Conservation (phyloP, 768 basidiomycete genomes). For the Tephrocybe sp. region DNA sequence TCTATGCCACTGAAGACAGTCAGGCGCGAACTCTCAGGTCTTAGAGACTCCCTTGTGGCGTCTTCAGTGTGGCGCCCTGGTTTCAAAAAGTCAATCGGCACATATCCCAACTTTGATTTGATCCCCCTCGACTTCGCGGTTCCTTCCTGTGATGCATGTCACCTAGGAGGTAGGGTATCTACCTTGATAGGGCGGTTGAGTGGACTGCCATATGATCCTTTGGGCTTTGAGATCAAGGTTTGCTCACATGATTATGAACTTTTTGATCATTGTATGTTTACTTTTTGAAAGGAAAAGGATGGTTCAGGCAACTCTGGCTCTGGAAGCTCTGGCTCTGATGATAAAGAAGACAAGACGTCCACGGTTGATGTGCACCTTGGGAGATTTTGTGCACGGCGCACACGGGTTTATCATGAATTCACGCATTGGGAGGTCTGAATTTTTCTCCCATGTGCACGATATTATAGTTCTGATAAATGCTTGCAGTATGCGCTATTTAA, state of each 20-base stretch:
- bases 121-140: conserved; percentile 51
- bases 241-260: neutral
- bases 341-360: conserved; percentile 4
- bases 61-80: conserved; percentile 83
- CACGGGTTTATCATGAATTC: conserved; percentile 67
- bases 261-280: no score
- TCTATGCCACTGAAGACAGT: conserved; percentile 63
- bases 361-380: conserved; percentile 60
- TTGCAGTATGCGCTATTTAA: conserved; percentile 66
- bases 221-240: conserved; percentile 55
- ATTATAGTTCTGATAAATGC: conserved; percentile 11
- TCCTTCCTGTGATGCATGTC: conserved; percentile 81
- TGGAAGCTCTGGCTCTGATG: conserved; percentile 21
- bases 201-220: conserved; percentile 69
- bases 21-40: conserved; percentile 69
- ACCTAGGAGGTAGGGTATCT: conserved; percentile 69
- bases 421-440: conserved; percentile 80
- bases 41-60: conserved; percentile 73
- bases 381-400: conserved; percentile 76
- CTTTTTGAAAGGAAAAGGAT: conserved; percentile 3
- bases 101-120: conserved; percentile 64
- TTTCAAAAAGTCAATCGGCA: conserved; percentile 66
- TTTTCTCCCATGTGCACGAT: neutral
- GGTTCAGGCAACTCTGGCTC: conserved; percentile 14
- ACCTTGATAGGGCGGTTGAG: conserved; percentile 59